Conservation (phyloP, 2,329 filamentous ascomycete genomes). For the Gnomoniopsis sp. region DNA sequence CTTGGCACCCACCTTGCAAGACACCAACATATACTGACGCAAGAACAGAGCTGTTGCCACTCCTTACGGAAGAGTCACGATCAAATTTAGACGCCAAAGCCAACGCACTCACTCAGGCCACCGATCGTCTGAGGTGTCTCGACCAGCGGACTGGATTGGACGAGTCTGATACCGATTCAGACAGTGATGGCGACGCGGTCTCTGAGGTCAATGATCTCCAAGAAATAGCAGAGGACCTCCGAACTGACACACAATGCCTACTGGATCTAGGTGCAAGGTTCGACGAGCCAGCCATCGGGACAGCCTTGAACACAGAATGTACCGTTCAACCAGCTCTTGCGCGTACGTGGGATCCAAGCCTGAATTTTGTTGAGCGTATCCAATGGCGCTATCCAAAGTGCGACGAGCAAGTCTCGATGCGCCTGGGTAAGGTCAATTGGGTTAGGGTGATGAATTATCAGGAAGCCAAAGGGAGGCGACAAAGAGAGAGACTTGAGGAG, state of each 20-base stretch:
- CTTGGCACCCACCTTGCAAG: not conserved
- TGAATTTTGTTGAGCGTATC: not conserved
- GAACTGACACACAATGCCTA: not conserved
- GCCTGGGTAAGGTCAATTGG: not conserved
- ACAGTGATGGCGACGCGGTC: not conserved
- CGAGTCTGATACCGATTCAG: not conserved
- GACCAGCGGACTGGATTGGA: not conserved
- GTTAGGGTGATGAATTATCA: not conserved
- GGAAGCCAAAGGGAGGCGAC: not conserved
- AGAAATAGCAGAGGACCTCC: not conserved
- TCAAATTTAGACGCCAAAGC: not conserved
- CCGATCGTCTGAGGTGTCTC: not conserved
- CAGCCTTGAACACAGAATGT: not conserved
- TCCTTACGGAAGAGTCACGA: not conserved
- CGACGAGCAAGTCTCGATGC: not conserved
- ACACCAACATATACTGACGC: not conserved
- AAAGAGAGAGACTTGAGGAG: not conserved
- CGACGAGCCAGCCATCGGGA: not conserved
- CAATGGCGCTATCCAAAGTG: not conserved
- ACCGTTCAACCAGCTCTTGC: not conserved
- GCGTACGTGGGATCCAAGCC: not conserved
- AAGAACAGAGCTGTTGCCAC: not conserved
- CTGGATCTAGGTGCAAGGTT: not conserved
- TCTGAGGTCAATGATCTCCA: not conserved
- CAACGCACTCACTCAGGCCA: not conserved